Base-by-base conservation (phyloP, 2,329 filamentous ascomycete species). In the Aspergillus niger region DNA sequence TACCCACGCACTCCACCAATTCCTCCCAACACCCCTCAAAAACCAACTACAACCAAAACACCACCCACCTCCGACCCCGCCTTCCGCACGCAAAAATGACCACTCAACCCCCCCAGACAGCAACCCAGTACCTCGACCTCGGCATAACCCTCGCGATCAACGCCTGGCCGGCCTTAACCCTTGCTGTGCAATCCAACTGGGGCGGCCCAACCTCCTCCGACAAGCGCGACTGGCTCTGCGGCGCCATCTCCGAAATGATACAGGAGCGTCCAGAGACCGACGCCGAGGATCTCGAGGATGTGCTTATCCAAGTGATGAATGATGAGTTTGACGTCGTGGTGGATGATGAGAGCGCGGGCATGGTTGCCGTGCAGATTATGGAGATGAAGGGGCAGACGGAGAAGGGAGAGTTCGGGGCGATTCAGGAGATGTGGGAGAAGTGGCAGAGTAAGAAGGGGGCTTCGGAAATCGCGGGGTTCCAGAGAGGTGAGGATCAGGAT, bases 161-260 rank as follows among this genome's bases (percentile, higher is more conserved):
- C 80, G 86, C 91, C 72, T 99, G 95, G 95, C 88, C 90, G 7
- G 89, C 91, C 32, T 88, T 99, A 57, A 90, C 89, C 52, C 87
- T 97, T 72, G 92, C 95, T 50, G 91, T 97, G 48, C 86, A 91
- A 74, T 92, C 91, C 76, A 83, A 87, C 78, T 97, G 93, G 90
- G 95, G 94, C 70, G 95, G 94, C 2, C 87, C 91, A 43, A 88
- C 92, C 72, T 89, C 88, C 22, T 77, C 83, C 62, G 92, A 96
- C 77, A 98, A 98, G 81, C 90, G 94, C 71, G 94, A 97, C 83
- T 98, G 93, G 94, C 91, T 99, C 71, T 94, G 91, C 55, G 93
- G 92, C 65, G 91, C 90, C 47, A 83, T 98, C 56, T 89, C 89
- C 61, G 91, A 97, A 26, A 86, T 97, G 64, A 89, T 97, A 68